These are phyloP conservation scores for Cyclotella kingstonii DNA, from an alignment of 108 stramenopile genomes.

Conservation along the genomic window DNA sequence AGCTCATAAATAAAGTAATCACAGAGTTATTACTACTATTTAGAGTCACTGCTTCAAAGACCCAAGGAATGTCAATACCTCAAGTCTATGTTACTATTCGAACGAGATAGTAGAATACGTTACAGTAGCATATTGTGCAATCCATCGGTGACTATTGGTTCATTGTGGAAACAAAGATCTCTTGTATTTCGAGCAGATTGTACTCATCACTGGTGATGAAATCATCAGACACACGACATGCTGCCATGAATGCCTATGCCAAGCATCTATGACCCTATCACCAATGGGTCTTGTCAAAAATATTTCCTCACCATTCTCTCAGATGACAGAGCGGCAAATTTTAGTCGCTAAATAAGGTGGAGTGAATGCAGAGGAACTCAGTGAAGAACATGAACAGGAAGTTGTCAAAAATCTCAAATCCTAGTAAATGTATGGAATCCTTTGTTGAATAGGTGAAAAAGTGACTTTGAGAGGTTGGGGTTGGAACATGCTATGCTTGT, in stretches of 20 bases:
- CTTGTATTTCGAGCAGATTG: constrained; percentile 53
- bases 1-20: too few relatives aligned
- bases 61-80: constrained; percentile 35
- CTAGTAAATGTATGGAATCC: constrained; percentile 40
- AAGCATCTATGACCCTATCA: constrained; percentile 43
- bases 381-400: constrained; percentile 17
- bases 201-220: constrained; percentile 31
- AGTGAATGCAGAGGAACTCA: too few relatives aligned
- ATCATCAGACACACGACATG: constrained; percentile 27
- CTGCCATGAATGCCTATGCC: constrained; percentile 37
- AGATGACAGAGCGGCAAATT: constrained; percentile 19
- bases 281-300: constrained; percentile 43
- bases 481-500: constrained; percentile 47
- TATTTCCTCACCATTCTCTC: constrained; percentile 30
- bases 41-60: constrained; percentile 31
- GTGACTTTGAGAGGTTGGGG: constrained; percentile 39
- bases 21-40: too few relatives aligned
- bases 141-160: constrained; percentile 56
- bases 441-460: constrained; percentile 35
- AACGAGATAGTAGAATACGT: constrained; percentile 37
- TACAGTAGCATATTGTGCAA: constrained; percentile 42
- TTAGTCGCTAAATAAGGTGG: constrained; percentile 42
- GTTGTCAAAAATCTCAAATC: constrained; percentile 33
- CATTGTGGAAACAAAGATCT: constrained; percentile 58
- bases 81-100: constrained; percentile 29